Percentiles rank a stretch among this genome's conserved stretches.
Conservation (phyloP, 164 flowering plant species). For the Liriodendron chinense region DNA sequence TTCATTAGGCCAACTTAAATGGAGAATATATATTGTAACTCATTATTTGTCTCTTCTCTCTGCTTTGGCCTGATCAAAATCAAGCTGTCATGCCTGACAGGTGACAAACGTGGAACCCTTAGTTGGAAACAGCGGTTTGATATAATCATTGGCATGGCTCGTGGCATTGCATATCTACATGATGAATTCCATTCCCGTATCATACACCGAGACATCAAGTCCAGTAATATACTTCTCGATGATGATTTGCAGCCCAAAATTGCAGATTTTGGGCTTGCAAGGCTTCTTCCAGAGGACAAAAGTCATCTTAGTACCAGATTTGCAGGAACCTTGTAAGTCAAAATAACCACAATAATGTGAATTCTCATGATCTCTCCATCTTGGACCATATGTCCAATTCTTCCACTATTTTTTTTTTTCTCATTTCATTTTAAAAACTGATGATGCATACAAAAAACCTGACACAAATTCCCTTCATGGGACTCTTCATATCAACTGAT, state of each 20-base stretch:
- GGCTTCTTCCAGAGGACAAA: constrained; percentile 49
- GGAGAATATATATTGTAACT: too few relatives aligned
- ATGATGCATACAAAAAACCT: too few relatives aligned
- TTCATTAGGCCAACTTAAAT: too few relatives aligned
- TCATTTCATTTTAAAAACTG: too few relatives aligned
- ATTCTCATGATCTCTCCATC: neutral
- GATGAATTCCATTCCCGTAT: constrained; percentile 51
- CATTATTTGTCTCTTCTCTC: neutral
- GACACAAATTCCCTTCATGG: too few relatives aligned
- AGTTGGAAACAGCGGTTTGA: constrained; percentile 50
- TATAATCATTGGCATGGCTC: constrained; percentile 50
- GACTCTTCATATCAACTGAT: too few relatives aligned
- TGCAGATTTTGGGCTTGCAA: constrained; percentile 63
- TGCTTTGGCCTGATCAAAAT: neutral
- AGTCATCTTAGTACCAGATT: constrained; percentile 54
- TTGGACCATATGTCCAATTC: neutral
- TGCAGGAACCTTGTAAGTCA: constrained; percentile 63
- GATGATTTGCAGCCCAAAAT: constrained; percentile 51
- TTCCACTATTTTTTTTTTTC: neutral
- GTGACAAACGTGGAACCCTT: constrained; percentile 39
- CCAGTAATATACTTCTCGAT: constrained; percentile 52
- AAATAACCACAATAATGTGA: constrained; percentile 6
- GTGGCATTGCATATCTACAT: constrained; percentile 57
- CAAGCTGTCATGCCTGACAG: constrained; percentile 18
- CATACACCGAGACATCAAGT: constrained; percentile 58